Percentiles rank a stretch among this genome's conserved stretches.
phyloP scores from a whole-genome alignment of 352 stramenopile species.

The Thraustotheca clavata region DNA sequence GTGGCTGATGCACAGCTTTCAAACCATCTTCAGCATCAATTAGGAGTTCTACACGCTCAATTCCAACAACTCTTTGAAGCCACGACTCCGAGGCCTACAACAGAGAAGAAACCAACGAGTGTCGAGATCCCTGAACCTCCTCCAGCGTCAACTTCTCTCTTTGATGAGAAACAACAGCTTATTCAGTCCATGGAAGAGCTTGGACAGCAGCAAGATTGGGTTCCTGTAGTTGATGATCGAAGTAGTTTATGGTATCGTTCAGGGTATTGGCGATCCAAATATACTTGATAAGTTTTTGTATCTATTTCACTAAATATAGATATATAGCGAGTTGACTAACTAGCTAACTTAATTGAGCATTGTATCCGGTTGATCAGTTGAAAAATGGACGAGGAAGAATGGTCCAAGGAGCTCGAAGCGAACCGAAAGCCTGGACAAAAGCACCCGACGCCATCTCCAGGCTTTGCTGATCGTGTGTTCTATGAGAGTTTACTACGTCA shows the following conservation, averaged over 20 bases:
- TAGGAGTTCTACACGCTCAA: conserved; percentile 41
- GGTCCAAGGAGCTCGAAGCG: conserved; percentile 83
- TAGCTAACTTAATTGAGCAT: too few relatives aligned
- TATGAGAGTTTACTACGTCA: conserved; percentile 86
- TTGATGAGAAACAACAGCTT: conserved; percentile 35
- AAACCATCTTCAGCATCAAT: conserved; percentile 39
- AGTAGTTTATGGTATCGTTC: conserved; percentile 38
- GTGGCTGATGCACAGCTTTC: conserved; percentile 28
- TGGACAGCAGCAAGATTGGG: background rate
- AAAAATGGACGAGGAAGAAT: conserved; percentile 65
- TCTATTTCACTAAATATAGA: too few relatives aligned
- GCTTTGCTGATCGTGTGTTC: conserved; percentile 84
- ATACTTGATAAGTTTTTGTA: conserved; percentile 24
- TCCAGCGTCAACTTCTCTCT: conserved; percentile 18
- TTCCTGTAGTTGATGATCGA: conserved; percentile 8
- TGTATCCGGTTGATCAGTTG: too few relatives aligned
- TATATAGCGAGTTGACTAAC: too few relatives aligned
- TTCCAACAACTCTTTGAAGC: conserved; percentile 53
- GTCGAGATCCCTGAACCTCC: background rate
- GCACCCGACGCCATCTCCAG: conserved; percentile 78
- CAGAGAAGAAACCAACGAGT: background rate
- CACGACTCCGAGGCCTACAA: conserved; percentile 9
- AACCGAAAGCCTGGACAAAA: conserved; percentile 86
- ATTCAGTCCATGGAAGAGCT: conserved; percentile 31
- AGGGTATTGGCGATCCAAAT: conserved; percentile 46